Percentiles rank a stretch among this genome's conserved stretches.
Conservation (phyloP, 140 eudicot species). For the Cichorium intybus region DNA sequence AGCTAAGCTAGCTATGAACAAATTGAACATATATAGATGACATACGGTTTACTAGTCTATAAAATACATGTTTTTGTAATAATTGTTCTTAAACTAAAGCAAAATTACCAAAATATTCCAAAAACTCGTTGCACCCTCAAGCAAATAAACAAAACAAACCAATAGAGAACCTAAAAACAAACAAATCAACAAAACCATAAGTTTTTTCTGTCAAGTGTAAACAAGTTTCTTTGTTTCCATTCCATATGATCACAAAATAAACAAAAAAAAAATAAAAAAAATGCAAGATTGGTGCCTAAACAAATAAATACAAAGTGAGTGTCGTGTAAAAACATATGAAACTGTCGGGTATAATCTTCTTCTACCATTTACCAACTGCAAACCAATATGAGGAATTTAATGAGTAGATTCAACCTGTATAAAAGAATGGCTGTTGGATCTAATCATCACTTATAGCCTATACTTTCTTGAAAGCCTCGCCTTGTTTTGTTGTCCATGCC, state of each 20-base stretch:
- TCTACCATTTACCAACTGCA: slow-evolving; percentile 31
- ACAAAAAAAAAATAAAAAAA: slow-evolving; percentile 11
- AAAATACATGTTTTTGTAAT: too few species aligned
- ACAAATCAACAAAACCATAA: too few species aligned
- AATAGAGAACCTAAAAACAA: too few species aligned
- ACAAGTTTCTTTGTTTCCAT: background rate
- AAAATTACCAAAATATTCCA: too few species aligned
- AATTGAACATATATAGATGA: too few species aligned
- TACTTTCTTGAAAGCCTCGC: slow-evolving; percentile 20
- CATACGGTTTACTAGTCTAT: too few species aligned
- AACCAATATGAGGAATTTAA: slow-evolving; percentile 20
- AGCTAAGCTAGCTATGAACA: too few species aligned
- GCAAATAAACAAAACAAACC: too few species aligned
- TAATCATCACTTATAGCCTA: slow-evolving; percentile 32
- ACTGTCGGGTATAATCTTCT: slow-evolving; percentile 26
- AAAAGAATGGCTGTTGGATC: slow-evolving; percentile 26
- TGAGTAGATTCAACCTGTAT: slow-evolving; percentile 31
- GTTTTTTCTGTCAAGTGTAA: background rate
- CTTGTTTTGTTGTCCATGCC: slow-evolving; percentile 28
- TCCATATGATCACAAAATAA: slow-evolving; percentile 11
- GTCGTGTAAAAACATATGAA: slow-evolving; percentile 30
- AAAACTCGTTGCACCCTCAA: too few species aligned
- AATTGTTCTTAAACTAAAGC: too few species aligned
- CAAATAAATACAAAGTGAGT: slow-evolving; percentile 28
- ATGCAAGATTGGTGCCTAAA: slow-evolving; percentile 19